A percentile compares a stretch with the other conserved stretches of the same genome.
Conservation (phyloP, 139 green algal species). For the Volvox reticuliferus region DNA sequence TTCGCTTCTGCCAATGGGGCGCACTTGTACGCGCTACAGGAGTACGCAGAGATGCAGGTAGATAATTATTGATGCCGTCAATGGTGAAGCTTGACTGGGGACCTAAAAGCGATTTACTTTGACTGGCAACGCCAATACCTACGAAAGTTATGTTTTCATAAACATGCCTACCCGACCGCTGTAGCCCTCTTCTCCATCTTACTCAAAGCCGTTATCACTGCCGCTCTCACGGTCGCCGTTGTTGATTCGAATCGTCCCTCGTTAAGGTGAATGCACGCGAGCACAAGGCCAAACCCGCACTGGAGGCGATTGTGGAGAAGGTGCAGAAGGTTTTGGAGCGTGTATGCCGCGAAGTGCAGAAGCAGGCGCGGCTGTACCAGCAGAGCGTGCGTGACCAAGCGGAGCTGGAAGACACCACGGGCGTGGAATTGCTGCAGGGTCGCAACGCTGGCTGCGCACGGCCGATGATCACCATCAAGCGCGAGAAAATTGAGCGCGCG, state of each 20-base stretch:
- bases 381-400: constrained; percentile 75
- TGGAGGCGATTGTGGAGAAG: constrained; percentile 80
- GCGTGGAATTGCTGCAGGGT: constrained; percentile 78
- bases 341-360: constrained; percentile 76
- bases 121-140: too few species aligned
- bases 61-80: background rate
- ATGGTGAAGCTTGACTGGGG: too few species aligned
- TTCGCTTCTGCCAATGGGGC: constrained; percentile 60
- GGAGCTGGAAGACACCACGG: constrained; percentile 84
- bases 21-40: constrained; percentile 72
- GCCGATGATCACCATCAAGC: constrained; percentile 73
- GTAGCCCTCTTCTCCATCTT: too few species aligned
- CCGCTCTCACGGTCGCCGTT: too few species aligned
- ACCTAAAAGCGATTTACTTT: too few species aligned
- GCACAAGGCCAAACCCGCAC: constrained; percentile 73
- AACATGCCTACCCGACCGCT: too few species aligned
- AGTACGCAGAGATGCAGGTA: constrained; percentile 74
- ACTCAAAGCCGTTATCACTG: too few species aligned
- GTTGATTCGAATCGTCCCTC: background rate
- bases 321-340: constrained; percentile 80
- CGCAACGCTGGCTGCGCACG: constrained; percentile 54
- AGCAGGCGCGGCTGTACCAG: constrained; percentile 79
- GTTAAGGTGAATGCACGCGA: constrained; percentile 70
- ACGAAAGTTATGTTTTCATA: too few species aligned
- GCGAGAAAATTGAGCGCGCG: constrained; percentile 85